phyloP scores from a whole-genome alignment of 1,284 basidiomycete genomes.

The Ustilago tritici region DNA sequence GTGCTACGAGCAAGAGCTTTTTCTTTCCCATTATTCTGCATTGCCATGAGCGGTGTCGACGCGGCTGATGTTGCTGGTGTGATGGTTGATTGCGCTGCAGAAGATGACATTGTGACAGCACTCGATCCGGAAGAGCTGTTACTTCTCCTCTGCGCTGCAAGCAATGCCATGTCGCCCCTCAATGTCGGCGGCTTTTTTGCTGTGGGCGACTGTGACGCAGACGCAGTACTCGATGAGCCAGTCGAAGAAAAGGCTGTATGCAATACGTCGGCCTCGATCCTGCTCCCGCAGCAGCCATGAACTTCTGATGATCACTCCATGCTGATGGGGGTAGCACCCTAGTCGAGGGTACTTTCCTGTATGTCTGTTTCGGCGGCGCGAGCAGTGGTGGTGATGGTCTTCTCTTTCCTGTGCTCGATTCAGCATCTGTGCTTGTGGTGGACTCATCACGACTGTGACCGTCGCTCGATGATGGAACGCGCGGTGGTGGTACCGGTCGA shows the following conservation, averaged over 20 bases:
- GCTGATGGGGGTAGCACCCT: conserved; percentile 36
- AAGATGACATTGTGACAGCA: conserved; percentile 15
- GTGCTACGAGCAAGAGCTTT: conserved; percentile 11
- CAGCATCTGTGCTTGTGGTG: conserved; percentile 8
- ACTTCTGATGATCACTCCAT: conserved; percentile 47
- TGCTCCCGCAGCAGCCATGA: conserved; percentile 33
- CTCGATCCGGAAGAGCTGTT: conserved; percentile 30
- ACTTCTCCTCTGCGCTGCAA: conserved; percentile 23
- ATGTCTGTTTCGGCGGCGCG: conserved; percentile 41
- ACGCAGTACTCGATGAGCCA: not conserved
- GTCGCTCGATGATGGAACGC: conserved; percentile 17
- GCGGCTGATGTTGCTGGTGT: conserved; percentile 19
- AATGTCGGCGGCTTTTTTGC: conserved; percentile 1
- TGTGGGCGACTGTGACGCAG: conserved; percentile 1
- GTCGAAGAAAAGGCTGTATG: not conserved
- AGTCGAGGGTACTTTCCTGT: conserved; percentile 28
- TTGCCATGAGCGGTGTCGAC: not conserved
- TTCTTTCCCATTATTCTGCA: conserved; percentile 15
- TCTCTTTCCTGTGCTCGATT: conserved; percentile 19
- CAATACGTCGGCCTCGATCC: not conserved
- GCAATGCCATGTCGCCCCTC: conserved; percentile 26
- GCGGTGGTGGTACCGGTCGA: conserved; percentile 20
- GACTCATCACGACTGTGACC: conserved; percentile 15
- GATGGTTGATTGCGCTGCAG: conserved; percentile 1
- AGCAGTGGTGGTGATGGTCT: conserved; percentile 44